Base-by-base conservation (phyloP, 768 basidiomycete genomes). In the Lactarius akahatsu region DNA sequence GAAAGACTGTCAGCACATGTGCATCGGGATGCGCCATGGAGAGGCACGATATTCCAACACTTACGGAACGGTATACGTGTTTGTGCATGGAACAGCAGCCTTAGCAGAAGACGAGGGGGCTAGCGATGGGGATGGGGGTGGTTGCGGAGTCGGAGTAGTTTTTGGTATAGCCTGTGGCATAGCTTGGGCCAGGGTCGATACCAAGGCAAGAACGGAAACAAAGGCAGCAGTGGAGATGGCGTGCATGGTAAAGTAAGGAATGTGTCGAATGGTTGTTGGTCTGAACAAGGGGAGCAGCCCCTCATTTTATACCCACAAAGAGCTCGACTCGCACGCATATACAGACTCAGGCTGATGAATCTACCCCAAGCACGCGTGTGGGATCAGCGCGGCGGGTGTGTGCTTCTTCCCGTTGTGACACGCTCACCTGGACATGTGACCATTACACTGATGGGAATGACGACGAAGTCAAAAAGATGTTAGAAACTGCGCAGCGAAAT, bases 151-250 rank as follows among this genome's bases (percentile, higher is more conserved):
- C 9, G 36, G 36, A 38, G 10, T 11, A 11, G 10, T 3, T 38
- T 10, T 13, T 4, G 0, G 36, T 38, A 11, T 38, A 38, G 36
- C 36, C 36, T 38, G 41, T 8, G 13, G 41, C 34, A 67, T 36
- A 23, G 58, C 30, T 16, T 26, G 20, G 30, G 34, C 45, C 54
- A 65, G 28, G 0, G 45, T 23, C 2, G 64, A 43, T 13, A 15
- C 18, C 36, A 66, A 47, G 30, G 54, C 32, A 30, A 67, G 52
- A 30, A 43, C 57, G n/a, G 57, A 55, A 55, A 65, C 30, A 16
- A 54, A 20, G 20, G 20, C 32, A 50, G 45, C n/a, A 52, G 60
- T 34, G 36, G 47, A 52, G 38, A 58, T 18, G 40, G 26, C 36
- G 36, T 57, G 28, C 65, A 66, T 66, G 57, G 8, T 62, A 20